Evolutionary conservation across 2,329 filamentous ascomycete genomes (phyloP), one percentile per base, ranked within the genome.

Genomic region (Phialocephala subalpina): DNA sequence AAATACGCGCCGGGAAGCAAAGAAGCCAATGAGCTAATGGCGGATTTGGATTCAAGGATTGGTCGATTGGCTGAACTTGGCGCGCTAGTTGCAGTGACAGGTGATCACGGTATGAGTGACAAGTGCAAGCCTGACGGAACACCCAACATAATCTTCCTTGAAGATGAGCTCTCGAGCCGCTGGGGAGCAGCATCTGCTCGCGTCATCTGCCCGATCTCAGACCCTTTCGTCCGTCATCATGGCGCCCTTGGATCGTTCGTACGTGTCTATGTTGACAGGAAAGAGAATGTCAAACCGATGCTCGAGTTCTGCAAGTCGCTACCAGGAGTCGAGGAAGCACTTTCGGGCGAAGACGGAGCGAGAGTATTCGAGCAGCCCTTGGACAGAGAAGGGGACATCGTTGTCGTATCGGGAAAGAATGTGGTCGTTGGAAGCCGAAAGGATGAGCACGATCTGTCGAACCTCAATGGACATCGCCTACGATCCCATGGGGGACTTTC

Each of bases 201-300:
- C 38, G 78, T 82, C 11, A 81, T 82, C 40, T 82, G 80, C 59
- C 80, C 80, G 3, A 82, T 82, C 47, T 77, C 80, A 1, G 80
- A 82, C 63, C 80, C 80, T 0, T 82, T 82, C 63, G 79, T 82
- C 16, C 73, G 74, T 40, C 79, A 82, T 64, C 80, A 82, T 68
- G 80, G 80, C 11, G 80, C 80, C 1, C 72, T 82, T 11, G 80
- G 80, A 0, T 76, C 74, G 0, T 82, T 82, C 66, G 80, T 82
- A 7, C 76, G 80, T 5, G 78, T 81, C 6, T 76, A 82, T 67
- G 61, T 81, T 45, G 72, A 70, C 20, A 68, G 73, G 16, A 59
- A 65, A 5, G 61, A 67, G 6, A 63, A 68, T 36, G 55, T 79
- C 14, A 63, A 72, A 6, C 68, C 73, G 0, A 77, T 80, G 68